phyloP scores from a whole-genome alignment of 73 alveolate genomes.

The Symbiodinium pilosum region DNA sequence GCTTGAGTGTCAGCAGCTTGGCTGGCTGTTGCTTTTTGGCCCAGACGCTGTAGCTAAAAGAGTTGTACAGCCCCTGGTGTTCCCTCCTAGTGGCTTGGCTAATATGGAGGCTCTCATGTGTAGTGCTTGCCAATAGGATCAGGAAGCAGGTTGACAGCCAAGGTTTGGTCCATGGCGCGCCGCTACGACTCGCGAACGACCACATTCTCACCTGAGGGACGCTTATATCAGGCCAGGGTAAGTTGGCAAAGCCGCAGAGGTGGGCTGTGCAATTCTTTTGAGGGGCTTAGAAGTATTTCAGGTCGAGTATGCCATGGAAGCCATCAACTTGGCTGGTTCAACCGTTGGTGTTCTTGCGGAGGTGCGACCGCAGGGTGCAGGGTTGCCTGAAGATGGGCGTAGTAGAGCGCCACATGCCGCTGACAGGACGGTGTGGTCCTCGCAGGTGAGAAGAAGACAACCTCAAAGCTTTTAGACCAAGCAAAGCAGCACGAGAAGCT shows the following conservation, averaged over 20 bases:
- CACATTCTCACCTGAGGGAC: conserved; percentile 98
- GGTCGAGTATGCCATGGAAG: conserved; percentile 98
- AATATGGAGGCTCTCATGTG: background rate
- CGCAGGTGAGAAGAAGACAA: conserved; percentile 97
- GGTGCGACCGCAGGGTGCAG: conserved; percentile 24
- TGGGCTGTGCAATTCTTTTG: too few relatives aligned
- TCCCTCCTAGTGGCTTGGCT: too few relatives aligned
- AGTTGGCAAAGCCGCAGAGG: background rate
- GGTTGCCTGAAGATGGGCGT: background rate
- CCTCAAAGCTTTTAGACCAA: conserved; percentile 95
- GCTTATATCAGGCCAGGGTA: conserved; percentile 95
- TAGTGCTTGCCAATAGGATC: background rate
- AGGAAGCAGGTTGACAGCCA: background rate
- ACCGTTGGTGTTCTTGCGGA: conserved; percentile 97
- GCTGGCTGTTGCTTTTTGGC: background rate
- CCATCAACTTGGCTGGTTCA: conserved; percentile 97
- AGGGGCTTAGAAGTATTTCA: background rate
- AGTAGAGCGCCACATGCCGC: background rate
- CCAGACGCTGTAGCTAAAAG: background rate
- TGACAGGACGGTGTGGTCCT: conserved; percentile 96
- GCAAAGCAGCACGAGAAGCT: conserved; percentile 97
- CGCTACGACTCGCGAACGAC: conserved; percentile 97
- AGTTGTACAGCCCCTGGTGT: background rate
- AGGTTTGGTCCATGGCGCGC: conserved; percentile 95
- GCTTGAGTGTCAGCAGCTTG: too few relatives aligned